Percentiles rank a stretch among this genome's conserved stretches.
These are phyloP conservation scores for Trichoderma lentiforme DNA, from an alignment of 2,329 filamentous ascomycete species.

Conservation along the genomic window DNA sequence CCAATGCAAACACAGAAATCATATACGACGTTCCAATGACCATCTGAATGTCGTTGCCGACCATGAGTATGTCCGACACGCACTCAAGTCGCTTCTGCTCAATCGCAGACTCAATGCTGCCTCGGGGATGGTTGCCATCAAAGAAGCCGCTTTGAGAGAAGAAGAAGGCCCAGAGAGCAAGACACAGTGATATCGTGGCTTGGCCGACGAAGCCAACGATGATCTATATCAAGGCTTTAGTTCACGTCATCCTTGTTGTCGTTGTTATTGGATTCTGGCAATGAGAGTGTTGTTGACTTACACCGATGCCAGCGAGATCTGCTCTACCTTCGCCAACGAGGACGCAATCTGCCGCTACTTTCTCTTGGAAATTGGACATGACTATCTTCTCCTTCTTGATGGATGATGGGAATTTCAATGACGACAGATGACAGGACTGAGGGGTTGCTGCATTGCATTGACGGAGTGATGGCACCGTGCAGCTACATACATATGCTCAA, in stretches of 20 bases:
- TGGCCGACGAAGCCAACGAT: slow-evolving; percentile 33
- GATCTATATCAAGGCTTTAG: slow-evolving; percentile 22
- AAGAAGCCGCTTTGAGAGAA: slow-evolving; percentile 30
- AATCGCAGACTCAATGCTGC: slow-evolving; percentile 26
- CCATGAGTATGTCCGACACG: slow-evolving; percentile 33
- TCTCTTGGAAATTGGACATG: background rate
- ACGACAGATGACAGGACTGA: background rate
- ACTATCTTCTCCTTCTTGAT: too few relatives aligned
- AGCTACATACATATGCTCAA: background rate
- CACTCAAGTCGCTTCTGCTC: slow-evolving; percentile 32
- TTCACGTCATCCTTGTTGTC: background rate
- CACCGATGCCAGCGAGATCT: slow-evolving; percentile 33
- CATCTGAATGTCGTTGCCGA: slow-evolving; percentile 34
- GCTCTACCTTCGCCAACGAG: slow-evolving; percentile 29
- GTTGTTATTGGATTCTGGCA: background rate
- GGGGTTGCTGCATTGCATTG: background rate
- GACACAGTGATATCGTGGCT: slow-evolving; percentile 20
- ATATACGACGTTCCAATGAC: slow-evolving; percentile 32
- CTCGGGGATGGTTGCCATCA: slow-evolving; percentile 27
- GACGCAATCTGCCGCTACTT: slow-evolving; percentile 20
- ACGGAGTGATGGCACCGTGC: too few relatives aligned
- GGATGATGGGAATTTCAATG: background rate
- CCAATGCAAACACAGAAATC: slow-evolving; percentile 28
- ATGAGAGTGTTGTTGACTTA: slow-evolving; percentile 20
- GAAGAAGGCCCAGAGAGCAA: slow-evolving; percentile 34